Evolutionary conservation across 2,329 filamentous ascomycete genomes (phyloP).

Genomic region (Claviceps sp.): DNA sequence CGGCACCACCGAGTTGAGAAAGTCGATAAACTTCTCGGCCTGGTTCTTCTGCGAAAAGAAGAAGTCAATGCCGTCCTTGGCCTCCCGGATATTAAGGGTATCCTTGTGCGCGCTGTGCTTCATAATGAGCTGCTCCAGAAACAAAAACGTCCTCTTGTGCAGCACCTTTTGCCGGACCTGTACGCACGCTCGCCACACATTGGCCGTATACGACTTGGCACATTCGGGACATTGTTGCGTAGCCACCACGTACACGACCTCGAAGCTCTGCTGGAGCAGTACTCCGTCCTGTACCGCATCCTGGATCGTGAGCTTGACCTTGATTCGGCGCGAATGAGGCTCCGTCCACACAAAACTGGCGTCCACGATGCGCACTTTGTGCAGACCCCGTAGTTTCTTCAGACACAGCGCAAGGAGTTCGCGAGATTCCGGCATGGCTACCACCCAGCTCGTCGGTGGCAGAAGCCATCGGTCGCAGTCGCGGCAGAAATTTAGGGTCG

Average conservation of each 20-base stretch:
- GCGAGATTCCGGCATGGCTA: slow-evolving; percentile 73
- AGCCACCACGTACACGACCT: slow-evolving; percentile 82
- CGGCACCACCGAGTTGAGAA: slow-evolving; percentile 70
- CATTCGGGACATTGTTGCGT: slow-evolving; percentile 93
- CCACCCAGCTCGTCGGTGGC: slow-evolving; percentile 75
- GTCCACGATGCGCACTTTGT: slow-evolving; percentile 88
- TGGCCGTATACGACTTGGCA: slow-evolving; percentile 88
- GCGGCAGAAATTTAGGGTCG: slow-evolving; percentile 76
- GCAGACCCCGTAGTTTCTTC: slow-evolving; percentile 71
- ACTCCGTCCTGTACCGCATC: slow-evolving; percentile 49
- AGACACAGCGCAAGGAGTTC: slow-evolving; percentile 88
- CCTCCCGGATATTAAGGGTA: slow-evolving; percentile 96
- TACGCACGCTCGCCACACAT: slow-evolving; percentile 86
- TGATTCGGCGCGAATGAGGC: slow-evolving; percentile 82
- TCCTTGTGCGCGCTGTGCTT: slow-evolving; percentile 87
- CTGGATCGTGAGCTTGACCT: slow-evolving; percentile 92
- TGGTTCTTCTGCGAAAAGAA: slow-evolving; percentile 84
- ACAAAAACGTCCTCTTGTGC: slow-evolving; percentile 66
- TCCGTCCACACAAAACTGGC: slow-evolving; percentile 98
- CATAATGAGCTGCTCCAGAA: slow-evolving; percentile 84
- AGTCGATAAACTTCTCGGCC: slow-evolving; percentile 85
- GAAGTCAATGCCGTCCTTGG: slow-evolving; percentile 91
- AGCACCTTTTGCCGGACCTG: slow-evolving; percentile 95
- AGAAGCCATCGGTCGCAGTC: slow-evolving; percentile 92
- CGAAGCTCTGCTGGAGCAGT: slow-evolving; percentile 81